Conservation (phyloP, 345 rosid genomes). For the Dipteronia sinensis region DNA sequence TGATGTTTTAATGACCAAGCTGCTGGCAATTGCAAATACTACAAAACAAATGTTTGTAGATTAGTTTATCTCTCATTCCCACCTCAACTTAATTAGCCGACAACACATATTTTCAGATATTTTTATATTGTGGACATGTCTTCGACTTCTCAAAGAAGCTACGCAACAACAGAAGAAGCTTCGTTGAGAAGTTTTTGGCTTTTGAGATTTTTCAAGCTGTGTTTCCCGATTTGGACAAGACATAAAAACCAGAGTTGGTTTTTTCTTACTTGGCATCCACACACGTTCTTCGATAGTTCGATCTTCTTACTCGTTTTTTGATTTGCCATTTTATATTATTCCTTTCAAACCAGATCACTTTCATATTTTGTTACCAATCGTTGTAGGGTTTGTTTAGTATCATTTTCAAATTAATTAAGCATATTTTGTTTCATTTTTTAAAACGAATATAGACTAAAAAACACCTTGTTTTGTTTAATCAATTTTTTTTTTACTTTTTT, state of each 20-base stretch:
- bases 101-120: not conserved
- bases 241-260: not conserved
- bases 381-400: not conserved
- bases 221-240: not conserved
- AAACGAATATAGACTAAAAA: too few species aligned
- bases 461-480: not conserved
- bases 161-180: conserved; percentile 23
- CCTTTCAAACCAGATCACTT: too few species aligned
- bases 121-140: not conserved
- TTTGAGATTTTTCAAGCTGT: not conserved
- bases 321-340: too few species aligned
- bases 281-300: too few species aligned
- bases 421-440: not conserved
- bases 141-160: conserved; percentile 25
- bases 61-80: not conserved
- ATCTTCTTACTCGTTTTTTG: too few species aligned
- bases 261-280: not conserved
- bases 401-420: not conserved
- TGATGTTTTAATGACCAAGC: not conserved
- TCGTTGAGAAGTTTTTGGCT: conserved; percentile 11
- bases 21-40: not conserved
- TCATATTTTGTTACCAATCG: not conserved
- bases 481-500: too few species aligned
- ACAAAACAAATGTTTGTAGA: not conserved
- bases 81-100: not conserved